Base-by-base conservation (phyloP, 2,329 filamentous ascomycete species). In the Monosporascus cannonballus region DNA sequence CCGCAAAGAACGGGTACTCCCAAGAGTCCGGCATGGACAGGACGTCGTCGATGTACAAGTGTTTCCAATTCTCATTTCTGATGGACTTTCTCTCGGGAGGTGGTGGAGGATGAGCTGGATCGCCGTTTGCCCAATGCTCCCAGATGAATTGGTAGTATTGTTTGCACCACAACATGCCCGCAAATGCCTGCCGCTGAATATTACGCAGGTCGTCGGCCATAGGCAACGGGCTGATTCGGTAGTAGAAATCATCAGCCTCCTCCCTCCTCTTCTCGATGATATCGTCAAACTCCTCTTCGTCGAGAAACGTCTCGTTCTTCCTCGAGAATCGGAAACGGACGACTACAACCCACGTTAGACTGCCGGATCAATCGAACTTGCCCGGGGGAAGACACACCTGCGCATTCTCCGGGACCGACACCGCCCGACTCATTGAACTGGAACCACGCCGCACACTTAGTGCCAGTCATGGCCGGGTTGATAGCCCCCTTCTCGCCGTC, bases 151-250 rank as follows among this genome's bases (percentile, higher is more conserved):
- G 84, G 70, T 97, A 97, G 72, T 90, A 90, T 69, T 97, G 93
- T 71, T 97, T 97, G 57, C 88, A 95, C 93, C 93, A 97, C 80
- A 97, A 87, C 93, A 97, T 97, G 51, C 94, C 93, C 0, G 92
- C 86, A 60, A 96, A 88, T 4, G 93, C 94, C 69, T 96, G 92
- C 61, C 93, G 84, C 72, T 97, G 94, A 61, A 97, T 94, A 70
- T 95, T 96, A 61, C 92, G 86, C 54, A 96, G 78, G 66, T 97
- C 93, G 48, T 97, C 92, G 0, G 89, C 81, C 87, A 96, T 96
- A 3, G 92, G 93, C 39, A 96, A 78, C 3, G 93, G 93, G 71
- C 90, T 96, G 69, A 97, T 87, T 54, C 89, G 84, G 73, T 87
- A 94, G 76, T 95, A 97, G 69, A 97, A 97, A 56, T 97, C 92